Conservation (phyloP, 1,284 basidiomycete species). For the Marasmius sp. region DNA sequence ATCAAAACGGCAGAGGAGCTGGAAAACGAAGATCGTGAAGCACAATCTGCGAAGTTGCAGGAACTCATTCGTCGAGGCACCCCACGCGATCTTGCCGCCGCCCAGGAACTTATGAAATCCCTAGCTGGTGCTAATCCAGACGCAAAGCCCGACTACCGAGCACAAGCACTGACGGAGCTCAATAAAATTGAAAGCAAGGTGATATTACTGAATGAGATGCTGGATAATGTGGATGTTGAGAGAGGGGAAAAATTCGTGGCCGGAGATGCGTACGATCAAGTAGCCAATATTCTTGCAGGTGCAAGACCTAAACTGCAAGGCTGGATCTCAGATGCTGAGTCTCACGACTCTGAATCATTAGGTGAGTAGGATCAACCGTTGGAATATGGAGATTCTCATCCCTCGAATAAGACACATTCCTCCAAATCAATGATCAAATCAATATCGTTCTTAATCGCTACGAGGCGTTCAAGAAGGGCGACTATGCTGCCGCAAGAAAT, state of each 20-base stretch:
- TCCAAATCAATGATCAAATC: constrained; percentile 97
- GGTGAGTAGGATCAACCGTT: constrained; percentile 48
- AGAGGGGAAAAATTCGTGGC: constrained; percentile 74
- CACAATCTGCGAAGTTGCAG: constrained; percentile 96
- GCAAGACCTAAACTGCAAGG: constrained; percentile 96
- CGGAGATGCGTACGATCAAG: constrained; percentile 98
- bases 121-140: constrained; percentile 96
- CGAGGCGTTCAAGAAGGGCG: constrained; percentile 89
- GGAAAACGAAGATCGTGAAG: constrained; percentile 93
- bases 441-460: constrained; percentile 91
- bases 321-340: constrained; percentile 94
- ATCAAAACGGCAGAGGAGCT: constrained; percentile 95
- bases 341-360: constrained; percentile 82
- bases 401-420: constrained; percentile 72
- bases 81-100: constrained; percentile 91
- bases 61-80: constrained; percentile 96
- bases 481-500: constrained; percentile 69
- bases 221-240: constrained; percentile 83
- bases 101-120: constrained; percentile 97
- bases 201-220: constrained; percentile 92
- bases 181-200: constrained; percentile 96
- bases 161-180: constrained; percentile 87
- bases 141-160: constrained; percentile 88
- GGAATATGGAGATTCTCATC: background rate
- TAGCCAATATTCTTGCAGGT: constrained; percentile 77